Evolutionary conservation across 176 grass and related monocot species (phyloP).

Genomic region (Aegilops speltoides): DNA sequence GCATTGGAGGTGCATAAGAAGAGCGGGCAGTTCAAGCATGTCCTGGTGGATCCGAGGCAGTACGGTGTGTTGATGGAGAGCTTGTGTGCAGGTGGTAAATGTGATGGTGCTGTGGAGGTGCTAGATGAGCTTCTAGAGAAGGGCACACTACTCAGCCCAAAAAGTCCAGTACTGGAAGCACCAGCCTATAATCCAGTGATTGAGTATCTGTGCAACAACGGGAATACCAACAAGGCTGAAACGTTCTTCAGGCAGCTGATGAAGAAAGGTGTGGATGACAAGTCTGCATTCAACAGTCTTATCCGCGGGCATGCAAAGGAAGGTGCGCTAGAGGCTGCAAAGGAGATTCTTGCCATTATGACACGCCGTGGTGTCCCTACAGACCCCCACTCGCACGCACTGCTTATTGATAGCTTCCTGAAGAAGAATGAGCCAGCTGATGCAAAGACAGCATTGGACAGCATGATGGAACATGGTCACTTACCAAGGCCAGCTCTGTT

Average conservation of each 20-base stretch:
- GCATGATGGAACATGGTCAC: conserved; percentile 93
- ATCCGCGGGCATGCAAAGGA: conserved; percentile 86
- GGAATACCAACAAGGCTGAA: conserved; percentile 72
- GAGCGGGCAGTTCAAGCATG: conserved; percentile 61
- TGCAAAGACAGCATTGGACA: conserved; percentile 71
- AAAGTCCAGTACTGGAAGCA: conserved; percentile 55
- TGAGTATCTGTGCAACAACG: conserved; percentile 74
- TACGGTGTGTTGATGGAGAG: conserved; percentile 78
- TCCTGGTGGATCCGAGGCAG: conserved; percentile 57
- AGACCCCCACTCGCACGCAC: conserved; percentile 47
- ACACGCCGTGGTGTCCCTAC: conserved; percentile 61
- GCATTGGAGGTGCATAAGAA: conserved; percentile 76
- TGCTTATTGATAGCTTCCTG: conserved; percentile 78
- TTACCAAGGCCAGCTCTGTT: conserved; percentile 71
- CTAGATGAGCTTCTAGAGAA: conserved; percentile 86
- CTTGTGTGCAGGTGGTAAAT: conserved; percentile 69
- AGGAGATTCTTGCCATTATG: conserved; percentile 82
- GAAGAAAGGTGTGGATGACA: conserved; percentile 92
- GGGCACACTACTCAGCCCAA: conserved; percentile 56
- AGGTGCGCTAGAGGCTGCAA: conserved; percentile 52
- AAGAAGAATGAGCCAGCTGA: conserved; percentile 76
- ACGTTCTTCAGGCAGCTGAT: conserved; percentile 93
- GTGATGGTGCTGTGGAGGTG: conserved; percentile 49
- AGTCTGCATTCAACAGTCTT: conserved; percentile 77
- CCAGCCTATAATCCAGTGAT: conserved; percentile 73